phyloP scores from a whole-genome alignment of 1,284 basidiomycete species.

The Ustilago sp. region DNA sequence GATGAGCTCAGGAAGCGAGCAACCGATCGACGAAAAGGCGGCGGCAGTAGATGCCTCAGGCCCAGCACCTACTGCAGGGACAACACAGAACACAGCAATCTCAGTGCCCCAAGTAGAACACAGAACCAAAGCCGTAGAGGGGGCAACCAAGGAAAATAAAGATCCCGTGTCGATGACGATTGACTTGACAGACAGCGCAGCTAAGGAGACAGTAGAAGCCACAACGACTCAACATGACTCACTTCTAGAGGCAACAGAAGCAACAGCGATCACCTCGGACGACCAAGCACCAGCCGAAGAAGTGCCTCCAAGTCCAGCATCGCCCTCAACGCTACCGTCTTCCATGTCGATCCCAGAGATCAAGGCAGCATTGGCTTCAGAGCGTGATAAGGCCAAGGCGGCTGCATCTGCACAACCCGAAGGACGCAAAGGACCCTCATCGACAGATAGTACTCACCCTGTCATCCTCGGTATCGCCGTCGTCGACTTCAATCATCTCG shows the following conservation, averaged over 20 bases:
- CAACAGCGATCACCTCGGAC: background rate
- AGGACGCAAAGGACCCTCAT: background rate
- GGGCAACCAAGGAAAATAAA: background rate
- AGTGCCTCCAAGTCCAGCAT: constrained; percentile 10
- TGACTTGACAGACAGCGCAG: background rate
- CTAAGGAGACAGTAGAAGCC: background rate
- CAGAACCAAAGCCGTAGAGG: background rate
- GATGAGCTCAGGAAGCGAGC: constrained; percentile 3
- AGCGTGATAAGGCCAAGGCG: constrained; percentile 35
- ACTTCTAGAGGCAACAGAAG: background rate
- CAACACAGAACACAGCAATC: background rate
- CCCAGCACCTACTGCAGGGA: background rate
- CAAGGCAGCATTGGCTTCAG: constrained; percentile 44
- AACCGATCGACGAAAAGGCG: background rate
- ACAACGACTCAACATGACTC: background rate
- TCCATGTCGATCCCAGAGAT: constrained; percentile 48
- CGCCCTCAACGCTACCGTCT: constrained; percentile 23
- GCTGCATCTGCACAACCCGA: constrained; percentile 7
- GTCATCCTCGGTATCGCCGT: constrained; percentile 67
- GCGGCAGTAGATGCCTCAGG: background rate
- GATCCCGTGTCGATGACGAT: background rate
- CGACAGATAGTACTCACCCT: constrained; percentile 5
- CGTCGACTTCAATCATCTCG: constrained; percentile 68
- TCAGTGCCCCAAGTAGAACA: background rate
- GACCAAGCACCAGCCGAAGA: background rate